phyloP scores from a whole-genome alignment of 2,329 filamentous ascomycete genomes.

The Talaromyces sp. region DNA sequence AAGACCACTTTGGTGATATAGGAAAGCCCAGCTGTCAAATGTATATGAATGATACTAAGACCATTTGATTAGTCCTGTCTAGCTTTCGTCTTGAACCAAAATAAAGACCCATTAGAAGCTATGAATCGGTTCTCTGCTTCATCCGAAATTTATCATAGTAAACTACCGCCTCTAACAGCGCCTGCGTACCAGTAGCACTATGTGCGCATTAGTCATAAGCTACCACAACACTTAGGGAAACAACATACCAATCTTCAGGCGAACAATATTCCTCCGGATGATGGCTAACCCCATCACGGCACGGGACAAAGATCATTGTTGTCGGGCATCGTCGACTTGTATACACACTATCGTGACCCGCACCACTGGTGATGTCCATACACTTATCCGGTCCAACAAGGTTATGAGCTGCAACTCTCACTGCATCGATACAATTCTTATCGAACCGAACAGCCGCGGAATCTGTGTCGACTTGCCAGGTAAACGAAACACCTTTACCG shows the following conservation, averaged over 20 bases:
- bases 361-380: slow-evolving; percentile 55
- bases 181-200: neutral
- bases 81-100: too few relatives aligned
- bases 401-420: slow-evolving; percentile 50
- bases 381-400: slow-evolving; percentile 36
- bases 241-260: slow-evolving; percentile 49
- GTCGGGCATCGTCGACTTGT: slow-evolving; percentile 56
- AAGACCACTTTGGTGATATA: neutral
- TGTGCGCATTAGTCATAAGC: neutral
- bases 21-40: too few relatives aligned
- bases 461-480: slow-evolving; percentile 59
- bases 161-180: neutral
- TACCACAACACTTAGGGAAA: neutral
- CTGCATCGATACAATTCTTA: slow-evolving; percentile 58
- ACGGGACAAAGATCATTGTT: slow-evolving; percentile 64
- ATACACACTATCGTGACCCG: slow-evolving; percentile 63
- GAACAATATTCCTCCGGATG: slow-evolving; percentile 59
- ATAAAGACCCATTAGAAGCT: too few relatives aligned
- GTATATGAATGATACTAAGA: too few relatives aligned
- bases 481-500: slow-evolving; percentile 49
- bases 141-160: neutral
- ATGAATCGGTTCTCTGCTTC: neutral
- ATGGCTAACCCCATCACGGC: slow-evolving; percentile 58
- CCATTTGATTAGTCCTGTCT: too few relatives aligned
- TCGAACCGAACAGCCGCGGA: slow-evolving; percentile 61